These are phyloP conservation scores for Dactylellina haptotyla DNA, from an alignment of 2,329 filamentous ascomycete species.

Conservation along the genomic window DNA sequence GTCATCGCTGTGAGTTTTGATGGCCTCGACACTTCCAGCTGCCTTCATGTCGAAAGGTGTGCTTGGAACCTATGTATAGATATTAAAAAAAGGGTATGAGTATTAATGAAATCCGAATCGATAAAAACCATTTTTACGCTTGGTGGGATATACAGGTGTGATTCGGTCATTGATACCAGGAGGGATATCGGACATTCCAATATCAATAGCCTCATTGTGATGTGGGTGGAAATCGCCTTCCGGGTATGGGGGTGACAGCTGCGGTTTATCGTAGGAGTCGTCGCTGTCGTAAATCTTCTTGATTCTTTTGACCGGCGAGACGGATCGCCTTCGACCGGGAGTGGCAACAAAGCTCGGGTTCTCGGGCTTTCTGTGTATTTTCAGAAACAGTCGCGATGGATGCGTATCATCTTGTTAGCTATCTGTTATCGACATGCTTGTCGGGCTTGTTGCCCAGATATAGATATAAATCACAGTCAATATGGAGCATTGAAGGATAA, in stretches of 20 bases:
- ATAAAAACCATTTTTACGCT: not conserved
- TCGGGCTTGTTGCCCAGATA: no score
- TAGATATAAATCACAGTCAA: slow-evolving; percentile 2
- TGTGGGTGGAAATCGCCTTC: slow-evolving; percentile 29
- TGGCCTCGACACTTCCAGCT: slow-evolving; percentile 38
- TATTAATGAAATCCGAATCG: no score
- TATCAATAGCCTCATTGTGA: slow-evolving; percentile 54
- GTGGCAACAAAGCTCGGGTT: slow-evolving; percentile 67
- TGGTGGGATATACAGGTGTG: slow-evolving; percentile 2
- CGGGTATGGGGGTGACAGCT: slow-evolving; percentile 37
- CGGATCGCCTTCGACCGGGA: slow-evolving; percentile 64
- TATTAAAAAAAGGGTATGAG: not conserved
- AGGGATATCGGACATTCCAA: slow-evolving; percentile 51
- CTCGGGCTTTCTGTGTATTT: slow-evolving; percentile 64
- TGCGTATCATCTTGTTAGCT: not conserved
- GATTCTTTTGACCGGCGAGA: slow-evolving; percentile 58
- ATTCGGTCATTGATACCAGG: slow-evolving; percentile 61
- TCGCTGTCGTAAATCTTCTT: slow-evolving; percentile 60
- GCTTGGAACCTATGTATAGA: slow-evolving; percentile 12
- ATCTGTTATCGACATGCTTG: no score
- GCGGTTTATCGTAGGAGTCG: slow-evolving; percentile 58
- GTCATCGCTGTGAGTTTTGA: slow-evolving; percentile 57
- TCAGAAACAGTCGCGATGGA: not conserved
- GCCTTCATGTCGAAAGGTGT: slow-evolving; percentile 51
- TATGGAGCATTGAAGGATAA: slow-evolving; percentile 11